A percentile compares a stretch with the other conserved stretches of the same genome.
phyloP scores from a whole-genome alignment of 1,139 yeast species.

The Blastobotrys persicus region DNA sequence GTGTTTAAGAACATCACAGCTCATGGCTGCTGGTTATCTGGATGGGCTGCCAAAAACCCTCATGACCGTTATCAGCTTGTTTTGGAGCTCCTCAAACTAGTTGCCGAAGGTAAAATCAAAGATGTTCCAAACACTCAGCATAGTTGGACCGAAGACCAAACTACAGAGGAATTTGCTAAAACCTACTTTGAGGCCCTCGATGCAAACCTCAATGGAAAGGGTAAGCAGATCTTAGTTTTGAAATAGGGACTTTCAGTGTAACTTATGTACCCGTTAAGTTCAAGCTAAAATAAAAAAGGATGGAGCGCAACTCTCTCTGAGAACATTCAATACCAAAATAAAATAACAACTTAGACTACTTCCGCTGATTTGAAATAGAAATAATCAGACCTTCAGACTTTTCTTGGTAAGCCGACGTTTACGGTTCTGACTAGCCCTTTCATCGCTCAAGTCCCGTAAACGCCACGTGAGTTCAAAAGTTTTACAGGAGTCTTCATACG shows the following conservation, averaged over 20 bases:
- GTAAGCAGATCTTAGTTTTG: slow-evolving; percentile 37
- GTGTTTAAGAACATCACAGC: slow-evolving; percentile 85
- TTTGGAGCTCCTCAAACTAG: slow-evolving; percentile 56
- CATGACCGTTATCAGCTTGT: slow-evolving; percentile 60
- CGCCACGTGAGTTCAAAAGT: slow-evolving; percentile 22
- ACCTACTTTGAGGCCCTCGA: slow-evolving; percentile 53
- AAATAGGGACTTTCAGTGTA: not conserved
- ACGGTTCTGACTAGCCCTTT: not conserved
- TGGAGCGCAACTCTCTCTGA: no score
- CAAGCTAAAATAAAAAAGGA: no score
- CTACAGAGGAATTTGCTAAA: slow-evolving; percentile 50
- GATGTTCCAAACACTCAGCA: slow-evolving; percentile 60
- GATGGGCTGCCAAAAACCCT: slow-evolving; percentile 44
- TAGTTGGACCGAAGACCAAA: slow-evolving; percentile 41
- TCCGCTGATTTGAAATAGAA: no score
- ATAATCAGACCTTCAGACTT: not conserved
- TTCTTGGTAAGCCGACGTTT: not conserved
- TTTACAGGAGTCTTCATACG: slow-evolving; percentile 22
- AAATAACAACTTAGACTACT: no score
- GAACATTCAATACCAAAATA: no score
- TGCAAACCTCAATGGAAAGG: slow-evolving; percentile 42
- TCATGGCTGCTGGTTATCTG: slow-evolving; percentile 92
- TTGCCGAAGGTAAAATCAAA: slow-evolving; percentile 49
- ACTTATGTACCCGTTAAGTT: no score
- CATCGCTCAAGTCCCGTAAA: slow-evolving; percentile 20